Conservation (phyloP, 768 basidiomycete genomes). For the Rhodotorula paludigena region DNA sequence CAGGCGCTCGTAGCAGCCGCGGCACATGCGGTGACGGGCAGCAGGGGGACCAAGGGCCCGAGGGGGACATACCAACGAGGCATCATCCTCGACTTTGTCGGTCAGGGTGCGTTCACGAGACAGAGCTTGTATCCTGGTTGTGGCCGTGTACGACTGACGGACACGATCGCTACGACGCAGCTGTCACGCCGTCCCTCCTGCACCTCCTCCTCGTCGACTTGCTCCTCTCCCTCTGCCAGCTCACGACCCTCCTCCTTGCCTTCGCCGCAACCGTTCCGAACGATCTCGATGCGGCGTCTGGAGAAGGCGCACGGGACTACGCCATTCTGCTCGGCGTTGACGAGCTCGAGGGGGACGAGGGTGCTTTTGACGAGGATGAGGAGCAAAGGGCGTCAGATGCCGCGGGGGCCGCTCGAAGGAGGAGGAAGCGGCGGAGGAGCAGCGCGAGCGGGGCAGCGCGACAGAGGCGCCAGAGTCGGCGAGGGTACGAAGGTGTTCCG, state of each 20-base stretch:
- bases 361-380: not conserved
- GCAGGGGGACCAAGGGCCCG: slow-evolving; percentile 14
- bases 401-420: too few relatives aligned
- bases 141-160: not conserved
- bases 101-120: slow-evolving; percentile 15
- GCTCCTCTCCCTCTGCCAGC: slow-evolving; percentile 4
- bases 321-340: slow-evolving; percentile 3
- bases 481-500: not conserved
- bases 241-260: slow-evolving; percentile 3
- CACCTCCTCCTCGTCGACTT: slow-evolving; percentile 5
- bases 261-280: slow-evolving; percentile 16
- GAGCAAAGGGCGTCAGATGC: too few relatives aligned
- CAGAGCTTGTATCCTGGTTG: too few relatives aligned
- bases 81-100: slow-evolving; percentile 20
- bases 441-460: not conserved
- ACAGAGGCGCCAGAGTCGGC: not conserved
- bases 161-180: not conserved
- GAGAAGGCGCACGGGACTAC: slow-evolving; percentile 15
- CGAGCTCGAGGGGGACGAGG: not conserved
- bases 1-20: too few relatives aligned
- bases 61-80: slow-evolving; percentile 14
- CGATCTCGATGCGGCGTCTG: slow-evolving; percentile 15
- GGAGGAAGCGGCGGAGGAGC: not conserved
- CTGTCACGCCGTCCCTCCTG: not conserved
- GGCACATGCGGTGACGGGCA: not conserved